Evolutionary conservation across 1,284 basidiomycete genomes (phyloP), one percentile per base, ranked within the genome.

Genomic region (Apiotrichum sp.): DNA sequence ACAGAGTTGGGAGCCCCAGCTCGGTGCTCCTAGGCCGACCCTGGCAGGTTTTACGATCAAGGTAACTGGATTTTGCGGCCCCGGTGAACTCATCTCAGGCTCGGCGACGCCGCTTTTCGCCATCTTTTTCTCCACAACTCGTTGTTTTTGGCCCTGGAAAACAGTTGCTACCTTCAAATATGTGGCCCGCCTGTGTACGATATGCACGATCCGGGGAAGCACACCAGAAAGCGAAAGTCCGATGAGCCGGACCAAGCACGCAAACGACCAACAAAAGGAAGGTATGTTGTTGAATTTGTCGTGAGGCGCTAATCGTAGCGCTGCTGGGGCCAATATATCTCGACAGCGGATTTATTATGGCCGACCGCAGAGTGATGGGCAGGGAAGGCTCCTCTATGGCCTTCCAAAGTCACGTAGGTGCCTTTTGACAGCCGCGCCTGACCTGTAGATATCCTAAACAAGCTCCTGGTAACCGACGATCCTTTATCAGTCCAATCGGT

Each of bases 131-230:
- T 76, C 7, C 51, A 68, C 31, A 70, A 76, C 4, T 76, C 77
- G 6, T 41, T 80, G 32, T 81, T 78, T 59, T 54, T 75, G 0
- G 73, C 76, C 0, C 62, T 80, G 3, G 63, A 69, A 5, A 77
- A 78, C 52, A 77, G 73, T 52, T 80, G 78, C 65, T 79, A 67
- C 55, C 61, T 76, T 8, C 80, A 81, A 58, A 61, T 80, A 5
- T 75, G 72, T 14, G 80, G 80, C 1, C 31, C 40, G 4, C 77
- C 78, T 3, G 52, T 81, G 3, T 68, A 70, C 53, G 65, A 69
- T 14, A 49, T 70, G 13, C 68, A 70, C 54, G 56, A 62, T 36
- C 63, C n/a, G 33, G 10, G 35, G 14, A 46, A 32, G 39, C 44
- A n/a, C 50, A 29, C 35, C 13, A 35, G 11, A 31, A 64, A 64